Conservation (phyloP, 1,284 basidiomycete genomes). For the Fistulina hepatica region DNA sequence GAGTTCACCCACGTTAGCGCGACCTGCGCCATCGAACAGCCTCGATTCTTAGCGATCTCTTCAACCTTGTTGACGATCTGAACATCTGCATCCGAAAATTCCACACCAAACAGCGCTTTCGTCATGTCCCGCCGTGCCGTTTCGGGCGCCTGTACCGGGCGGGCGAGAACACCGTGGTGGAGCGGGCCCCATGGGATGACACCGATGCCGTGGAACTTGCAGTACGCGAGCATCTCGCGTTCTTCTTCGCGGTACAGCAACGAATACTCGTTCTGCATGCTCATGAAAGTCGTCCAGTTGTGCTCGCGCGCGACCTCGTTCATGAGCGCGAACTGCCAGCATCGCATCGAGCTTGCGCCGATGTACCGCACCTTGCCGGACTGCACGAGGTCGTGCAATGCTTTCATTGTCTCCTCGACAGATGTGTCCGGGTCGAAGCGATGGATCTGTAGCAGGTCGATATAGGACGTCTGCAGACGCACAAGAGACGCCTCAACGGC, state of each 20-base stretch:
- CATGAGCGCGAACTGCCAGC: conserved; percentile 33
- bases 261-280: conserved; percentile 29
- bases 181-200: conserved; percentile 34
- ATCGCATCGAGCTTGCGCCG: conserved; percentile 32
- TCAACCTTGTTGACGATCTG: conserved; percentile 33
- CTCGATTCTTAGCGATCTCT: conserved; percentile 39
- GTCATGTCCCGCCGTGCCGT: conserved; percentile 18
- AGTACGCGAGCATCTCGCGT: conserved; percentile 36
- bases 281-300: conserved; percentile 27
- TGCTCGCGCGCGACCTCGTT: conserved; percentile 27
- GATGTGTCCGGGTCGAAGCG: conserved; percentile 27
- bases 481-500: conserved; percentile 32
- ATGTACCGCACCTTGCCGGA: conserved; percentile 34
- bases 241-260: conserved; percentile 36
- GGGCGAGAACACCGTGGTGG: conserved; percentile 28
- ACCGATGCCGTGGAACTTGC: conserved; percentile 35
- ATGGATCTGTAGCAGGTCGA: conserved; percentile 39
- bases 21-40: conserved; percentile 48
- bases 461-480: conserved; percentile 32
- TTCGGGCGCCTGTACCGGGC: conserved; percentile 17
- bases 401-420: conserved; percentile 35
- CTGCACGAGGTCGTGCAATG: conserved; percentile 32
- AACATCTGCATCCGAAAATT: conserved; percentile 8
- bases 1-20: conserved; percentile 41
- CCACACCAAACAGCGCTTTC: no score